A percentile compares a stretch with the other conserved stretches of the same genome.
These are phyloP conservation scores for Plasmodium adleri DNA, from an alignment of 169 alveolate species.

Conservation along the genomic window DNA sequence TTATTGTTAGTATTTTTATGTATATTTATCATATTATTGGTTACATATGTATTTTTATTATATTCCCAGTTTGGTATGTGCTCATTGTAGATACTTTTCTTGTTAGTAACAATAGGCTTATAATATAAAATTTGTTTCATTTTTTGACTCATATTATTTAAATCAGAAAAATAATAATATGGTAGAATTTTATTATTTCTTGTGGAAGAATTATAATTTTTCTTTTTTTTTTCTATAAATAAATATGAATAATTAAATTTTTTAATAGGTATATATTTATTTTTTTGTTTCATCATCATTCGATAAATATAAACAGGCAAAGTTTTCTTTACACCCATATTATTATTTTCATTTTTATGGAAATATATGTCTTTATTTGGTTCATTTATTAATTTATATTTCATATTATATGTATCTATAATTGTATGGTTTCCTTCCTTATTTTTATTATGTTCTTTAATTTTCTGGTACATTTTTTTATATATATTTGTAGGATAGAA, in stretches of 20 bases:
- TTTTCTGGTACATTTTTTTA: neutral
- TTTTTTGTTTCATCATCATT: neutral
- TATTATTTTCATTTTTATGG: slow-evolving; percentile 1
- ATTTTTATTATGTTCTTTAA: neutral
- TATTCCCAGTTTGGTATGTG: neutral
- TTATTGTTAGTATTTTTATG: no score
- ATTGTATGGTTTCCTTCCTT: no score
- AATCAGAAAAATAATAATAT: neutral
- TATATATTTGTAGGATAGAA: neutral
- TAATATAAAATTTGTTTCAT: neutral
- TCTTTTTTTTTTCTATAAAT: neutral
- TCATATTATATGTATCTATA: no score
- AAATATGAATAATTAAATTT: neutral
- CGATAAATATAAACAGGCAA: neutral
- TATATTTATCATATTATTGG: no score
- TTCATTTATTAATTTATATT: neutral
- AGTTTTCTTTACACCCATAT: neutral
- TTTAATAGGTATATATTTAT: slow-evolving; percentile 6
- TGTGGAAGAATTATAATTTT: neutral
- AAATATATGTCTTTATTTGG: neutral
- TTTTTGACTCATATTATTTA: neutral
- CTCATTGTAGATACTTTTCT: neutral
- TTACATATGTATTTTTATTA: no score
- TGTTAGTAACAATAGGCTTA: neutral
- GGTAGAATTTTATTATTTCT: neutral